Evolutionary conservation across 176 grass and related monocot genomes (phyloP).

Genomic region (Aegilops bicornis): DNA sequence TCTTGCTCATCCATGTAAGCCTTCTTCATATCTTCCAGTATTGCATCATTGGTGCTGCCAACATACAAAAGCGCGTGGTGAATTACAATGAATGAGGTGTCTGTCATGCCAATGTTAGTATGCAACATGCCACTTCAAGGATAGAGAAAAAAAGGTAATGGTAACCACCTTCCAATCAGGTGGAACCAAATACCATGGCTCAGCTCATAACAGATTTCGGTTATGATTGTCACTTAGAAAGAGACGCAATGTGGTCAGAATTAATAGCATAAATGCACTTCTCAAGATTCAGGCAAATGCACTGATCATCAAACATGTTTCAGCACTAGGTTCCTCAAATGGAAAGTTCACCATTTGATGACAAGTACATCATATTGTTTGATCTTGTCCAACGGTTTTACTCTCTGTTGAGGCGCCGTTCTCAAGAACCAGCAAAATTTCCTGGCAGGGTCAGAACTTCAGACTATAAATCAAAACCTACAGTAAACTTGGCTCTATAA

Average conservation of each 20-base stretch:
- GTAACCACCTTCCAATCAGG: not conserved
- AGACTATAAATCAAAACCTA: not conserved
- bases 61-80: constrained; percentile 22
- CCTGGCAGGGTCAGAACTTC: not conserved
- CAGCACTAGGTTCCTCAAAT: not conserved
- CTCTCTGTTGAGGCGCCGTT: not conserved
- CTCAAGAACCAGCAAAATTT: not conserved
- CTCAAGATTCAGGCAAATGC: not conserved
- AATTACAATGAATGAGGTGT: constrained; percentile 3
- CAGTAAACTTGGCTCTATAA: not conserved
- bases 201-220: not conserved
- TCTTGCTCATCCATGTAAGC: constrained; percentile 75
- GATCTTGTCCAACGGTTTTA: not conserved
- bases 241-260: not conserved
- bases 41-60: constrained; percentile 80
- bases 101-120: not conserved
- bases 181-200: not conserved
- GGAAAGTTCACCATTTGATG: not conserved
- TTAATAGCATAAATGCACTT: not conserved
- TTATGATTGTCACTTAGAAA: not conserved
- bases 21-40: constrained; percentile 97
- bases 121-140: not conserved
- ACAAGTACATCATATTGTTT: not conserved
- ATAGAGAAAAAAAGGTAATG: not conserved
- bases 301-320: not conserved